These are phyloP conservation scores for Auriscalpium microsporum DNA, from an alignment of 768 basidiomycete species.

Conservation along the genomic window DNA sequence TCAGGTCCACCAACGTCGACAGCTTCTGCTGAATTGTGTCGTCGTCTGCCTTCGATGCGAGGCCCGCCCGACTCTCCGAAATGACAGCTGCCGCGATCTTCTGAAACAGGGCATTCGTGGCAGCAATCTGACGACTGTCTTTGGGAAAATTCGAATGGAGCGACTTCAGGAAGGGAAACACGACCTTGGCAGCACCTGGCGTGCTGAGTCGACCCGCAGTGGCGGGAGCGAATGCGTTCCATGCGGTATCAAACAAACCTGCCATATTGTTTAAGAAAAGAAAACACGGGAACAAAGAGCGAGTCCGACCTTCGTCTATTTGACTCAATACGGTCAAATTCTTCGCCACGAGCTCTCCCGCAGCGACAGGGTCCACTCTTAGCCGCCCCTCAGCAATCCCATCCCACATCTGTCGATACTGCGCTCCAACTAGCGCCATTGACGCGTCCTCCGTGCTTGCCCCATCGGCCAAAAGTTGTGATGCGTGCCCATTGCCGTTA, in stretches of 20 bases:
- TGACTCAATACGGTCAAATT: constrained; percentile 24
- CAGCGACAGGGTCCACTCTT: constrained; percentile 37
- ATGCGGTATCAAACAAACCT: constrained; percentile 44
- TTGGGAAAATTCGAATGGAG: constrained; percentile 34
- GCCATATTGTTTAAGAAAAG: neutral
- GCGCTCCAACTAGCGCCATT: constrained; percentile 32
- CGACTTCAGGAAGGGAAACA: constrained; percentile 39
- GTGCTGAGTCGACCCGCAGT: constrained; percentile 17
- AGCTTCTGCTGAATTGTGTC: neutral
- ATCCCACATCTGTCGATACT: constrained; percentile 41
- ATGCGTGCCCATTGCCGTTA: constrained; percentile 14
- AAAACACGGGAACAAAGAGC: neutral
- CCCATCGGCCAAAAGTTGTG: constrained; percentile 2
- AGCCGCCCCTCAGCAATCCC: constrained; percentile 36
- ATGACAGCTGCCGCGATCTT: no score
- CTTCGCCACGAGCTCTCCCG: constrained; percentile 37
- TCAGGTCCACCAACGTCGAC: constrained; percentile 30
- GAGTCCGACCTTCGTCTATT: constrained; percentile 20
- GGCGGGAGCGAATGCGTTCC: constrained; percentile 31
- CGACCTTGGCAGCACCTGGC: constrained; percentile 20
- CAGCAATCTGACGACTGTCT: constrained; percentile 11
- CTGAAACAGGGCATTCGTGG: constrained; percentile 22
- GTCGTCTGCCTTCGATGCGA: no score
- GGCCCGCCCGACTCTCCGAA: no score
- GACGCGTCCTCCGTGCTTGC: constrained; percentile 3